A percentile compares a stretch with the other conserved stretches of the same genome.
phyloP scores from a whole-genome alignment of 768 basidiomycete species.

The Mycena vitilis region DNA sequence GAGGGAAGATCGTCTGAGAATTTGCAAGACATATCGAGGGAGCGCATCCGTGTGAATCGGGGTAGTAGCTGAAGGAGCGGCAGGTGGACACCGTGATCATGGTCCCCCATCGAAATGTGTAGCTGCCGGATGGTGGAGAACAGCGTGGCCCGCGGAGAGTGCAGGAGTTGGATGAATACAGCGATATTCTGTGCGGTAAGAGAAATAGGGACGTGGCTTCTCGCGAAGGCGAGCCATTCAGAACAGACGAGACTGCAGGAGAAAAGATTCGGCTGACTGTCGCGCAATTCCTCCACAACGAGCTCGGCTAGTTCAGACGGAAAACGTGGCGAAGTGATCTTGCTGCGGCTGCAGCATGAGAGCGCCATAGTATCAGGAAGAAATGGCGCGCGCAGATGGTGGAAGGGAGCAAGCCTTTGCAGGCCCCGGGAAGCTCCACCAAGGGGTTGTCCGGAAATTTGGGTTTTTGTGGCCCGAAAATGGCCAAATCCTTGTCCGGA shows the following conservation, averaged over 20 bases:
- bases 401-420: no score
- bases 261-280: neutral
- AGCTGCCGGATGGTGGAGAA: neutral
- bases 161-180: neutral
- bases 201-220: neutral
- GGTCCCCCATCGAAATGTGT: neutral
- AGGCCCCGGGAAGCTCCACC: no score
- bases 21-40: neutral
- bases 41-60: neutral
- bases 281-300: neutral
- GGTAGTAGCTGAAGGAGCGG: neutral
- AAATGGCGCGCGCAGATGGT: no score
- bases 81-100: neutral
- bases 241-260: constrained; percentile 10
- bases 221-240: constrained; percentile 7
- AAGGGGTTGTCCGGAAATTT: no score
- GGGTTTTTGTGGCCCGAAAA: no score
- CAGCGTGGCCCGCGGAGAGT: neutral
- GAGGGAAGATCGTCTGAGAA: neutral
- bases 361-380: no score
- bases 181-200: neutral
- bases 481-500: no score
- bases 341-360: no score
- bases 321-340: neutral
- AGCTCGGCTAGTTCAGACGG: neutral